Evolutionary conservation across 768 basidiomycete species (phyloP).

Genomic region (Lentinula guzmanii): DNA sequence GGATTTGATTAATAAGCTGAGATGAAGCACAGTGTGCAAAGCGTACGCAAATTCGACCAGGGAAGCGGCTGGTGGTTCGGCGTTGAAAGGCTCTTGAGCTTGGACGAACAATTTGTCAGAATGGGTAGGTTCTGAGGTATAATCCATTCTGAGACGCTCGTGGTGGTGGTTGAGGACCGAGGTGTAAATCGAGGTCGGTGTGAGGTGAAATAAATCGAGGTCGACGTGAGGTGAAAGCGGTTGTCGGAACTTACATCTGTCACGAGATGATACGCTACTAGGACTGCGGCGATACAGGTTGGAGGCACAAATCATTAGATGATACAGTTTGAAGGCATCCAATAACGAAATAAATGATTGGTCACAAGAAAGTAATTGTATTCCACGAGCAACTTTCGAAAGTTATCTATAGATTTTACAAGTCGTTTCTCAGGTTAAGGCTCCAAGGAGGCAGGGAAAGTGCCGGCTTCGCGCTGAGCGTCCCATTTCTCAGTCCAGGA

Average conservation of each 20-base stretch:
- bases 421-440: slow-evolving; percentile 32
- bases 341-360: neutral
- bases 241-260: neutral
- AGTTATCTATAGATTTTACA: slow-evolving; percentile 2
- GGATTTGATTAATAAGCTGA: slow-evolving; percentile 1
- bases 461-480: slow-evolving; percentile 89
- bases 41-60: slow-evolving; percentile 42
- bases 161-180: slow-evolving; percentile 7
- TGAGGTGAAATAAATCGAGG: neutral
- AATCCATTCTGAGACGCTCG: slow-evolving; percentile 12
- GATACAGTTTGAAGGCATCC: neutral
- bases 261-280: neutral
- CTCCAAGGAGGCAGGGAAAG: slow-evolving; percentile 89
- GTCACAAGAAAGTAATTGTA: neutral
- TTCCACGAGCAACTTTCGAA: neutral
- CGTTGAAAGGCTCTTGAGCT: slow-evolving; percentile 55
- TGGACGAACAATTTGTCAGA: slow-evolving; percentile 41
- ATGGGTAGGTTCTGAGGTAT: slow-evolving; percentile 41
- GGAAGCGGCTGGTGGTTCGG: slow-evolving; percentile 52
- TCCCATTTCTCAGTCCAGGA: slow-evolving; percentile 77
- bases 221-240: slow-evolving; percentile 5
- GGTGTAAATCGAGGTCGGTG: neutral
- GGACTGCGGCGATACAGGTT: neutral
- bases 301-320: neutral
- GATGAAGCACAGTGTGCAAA: neutral